Conservation (phyloP, 179 eudicot genomes). For the Nepenthes alata region DNA sequence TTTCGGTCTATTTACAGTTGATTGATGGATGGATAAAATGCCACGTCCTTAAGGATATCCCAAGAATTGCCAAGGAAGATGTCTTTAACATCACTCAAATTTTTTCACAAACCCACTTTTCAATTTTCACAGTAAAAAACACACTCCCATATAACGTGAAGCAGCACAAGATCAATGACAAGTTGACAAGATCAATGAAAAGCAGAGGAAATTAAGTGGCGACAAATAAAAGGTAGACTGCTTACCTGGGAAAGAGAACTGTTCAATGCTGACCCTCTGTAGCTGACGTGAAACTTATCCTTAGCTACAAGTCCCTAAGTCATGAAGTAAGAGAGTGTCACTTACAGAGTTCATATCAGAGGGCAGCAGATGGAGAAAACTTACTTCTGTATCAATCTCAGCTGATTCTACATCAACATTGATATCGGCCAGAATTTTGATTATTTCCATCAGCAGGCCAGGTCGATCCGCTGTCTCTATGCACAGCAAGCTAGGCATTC, state of each 20-base stretch:
- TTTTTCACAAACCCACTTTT: no score
- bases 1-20: no score
- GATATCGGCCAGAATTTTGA: conserved; percentile 73
- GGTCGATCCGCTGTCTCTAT: conserved; percentile 93
- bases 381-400: conserved; percentile 88
- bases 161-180: no score
- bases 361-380: conserved; percentile 10
- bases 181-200: no score
- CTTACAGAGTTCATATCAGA: background rate
- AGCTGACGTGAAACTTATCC: conserved; percentile 93
- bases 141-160: background rate
- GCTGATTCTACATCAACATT: conserved; percentile 87
- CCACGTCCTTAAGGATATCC: no score
- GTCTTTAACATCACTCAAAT: no score
- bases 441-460: conserved; percentile 72
- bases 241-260: conserved; percentile 79
- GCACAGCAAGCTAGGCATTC: conserved; percentile 55
- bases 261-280: conserved; percentile 79
- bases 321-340: conserved; percentile 4
- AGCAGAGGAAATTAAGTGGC: no score
- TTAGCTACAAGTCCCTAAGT: conserved; percentile 89
- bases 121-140: background rate
- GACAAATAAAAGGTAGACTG: no score
- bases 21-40: no score
- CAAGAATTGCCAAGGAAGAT: no score